Evolutionary conservation across 371 early-diverging fungal genomes (phyloP).

Genomic region (Rhizopus stolonifer): DNA sequence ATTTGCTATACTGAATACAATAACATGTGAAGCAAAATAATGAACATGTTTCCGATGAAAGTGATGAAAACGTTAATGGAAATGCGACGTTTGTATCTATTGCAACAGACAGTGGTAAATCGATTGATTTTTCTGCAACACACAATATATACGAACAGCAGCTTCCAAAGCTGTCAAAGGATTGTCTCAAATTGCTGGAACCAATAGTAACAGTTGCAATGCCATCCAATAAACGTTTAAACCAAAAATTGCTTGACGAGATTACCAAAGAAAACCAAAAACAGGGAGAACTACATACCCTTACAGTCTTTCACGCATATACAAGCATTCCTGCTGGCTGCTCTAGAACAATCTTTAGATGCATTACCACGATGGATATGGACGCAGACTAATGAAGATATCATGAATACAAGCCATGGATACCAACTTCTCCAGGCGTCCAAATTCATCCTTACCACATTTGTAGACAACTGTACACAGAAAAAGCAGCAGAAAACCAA

Average conservation of each 20-base stretch:
- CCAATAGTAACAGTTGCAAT: constrained; percentile 10
- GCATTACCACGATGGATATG: not conserved
- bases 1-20: too few species aligned
- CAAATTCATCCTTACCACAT: constrained; percentile 7
- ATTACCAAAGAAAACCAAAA: constrained; percentile 5
- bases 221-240: constrained; percentile 5
- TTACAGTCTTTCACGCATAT: constrained; percentile 3
- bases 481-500: constrained; percentile 2
- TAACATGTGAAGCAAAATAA: constrained; percentile 1
- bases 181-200: constrained; percentile 5
- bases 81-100: constrained; percentile 4
- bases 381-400: constrained; percentile 5
- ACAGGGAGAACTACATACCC: constrained; percentile 7
- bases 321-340: constrained; percentile 6
- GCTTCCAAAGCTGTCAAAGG: constrained; percentile 4
- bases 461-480: constrained; percentile 13
- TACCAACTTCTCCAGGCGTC: not conserved
- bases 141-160: constrained; percentile 5
- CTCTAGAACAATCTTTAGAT: constrained; percentile 6
- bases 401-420: constrained; percentile 3
- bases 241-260: constrained; percentile 2
- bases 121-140: constrained; percentile 7
- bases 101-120: constrained; percentile 6
- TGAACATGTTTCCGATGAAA: not conserved
- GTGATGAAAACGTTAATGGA: not conserved